Evolutionary conservation across 2,329 filamentous ascomycete genomes (phyloP).

Genomic region (Pestalotiopsis sp.): DNA sequence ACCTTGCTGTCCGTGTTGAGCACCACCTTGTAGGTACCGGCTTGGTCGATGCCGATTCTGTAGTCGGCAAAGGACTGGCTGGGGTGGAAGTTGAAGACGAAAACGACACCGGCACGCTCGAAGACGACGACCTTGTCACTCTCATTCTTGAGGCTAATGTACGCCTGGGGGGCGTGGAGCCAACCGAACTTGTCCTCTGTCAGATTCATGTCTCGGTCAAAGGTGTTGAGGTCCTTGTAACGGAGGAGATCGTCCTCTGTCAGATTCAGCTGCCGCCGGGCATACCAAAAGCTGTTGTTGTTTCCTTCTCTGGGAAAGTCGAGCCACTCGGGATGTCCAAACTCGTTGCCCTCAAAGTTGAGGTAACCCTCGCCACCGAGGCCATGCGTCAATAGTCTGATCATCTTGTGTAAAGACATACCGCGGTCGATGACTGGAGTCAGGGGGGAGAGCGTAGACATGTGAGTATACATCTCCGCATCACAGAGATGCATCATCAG

Average conservation of each 20-base stretch:
- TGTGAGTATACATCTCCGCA: conserved; percentile 96
- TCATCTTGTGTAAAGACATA: conserved; percentile 95
- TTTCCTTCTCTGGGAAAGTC: conserved; percentile 96
- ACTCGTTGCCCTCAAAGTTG: conserved; percentile 99
- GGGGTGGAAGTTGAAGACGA: conserved; percentile 96
- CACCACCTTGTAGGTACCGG: conserved; percentile 85
- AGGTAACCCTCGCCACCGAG: conserved; percentile 96
- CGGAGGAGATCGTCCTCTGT: conserved; percentile 83
- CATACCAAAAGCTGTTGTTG: conserved; percentile 92
- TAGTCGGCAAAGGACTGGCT: conserved; percentile 88
- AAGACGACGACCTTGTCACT: conserved; percentile 94
- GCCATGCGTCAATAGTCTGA: conserved; percentile 86
- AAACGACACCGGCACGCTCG: conserved; percentile 86
- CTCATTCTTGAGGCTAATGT: conserved; percentile 93
- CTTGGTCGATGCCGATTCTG: conserved; percentile 80
- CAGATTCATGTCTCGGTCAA: conserved; percentile 89
- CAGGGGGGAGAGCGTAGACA: conserved; percentile 83
- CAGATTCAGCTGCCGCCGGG: conserved; percentile 89
- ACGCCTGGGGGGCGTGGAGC: conserved; percentile 84
- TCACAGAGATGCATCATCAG: conserved; percentile 99
- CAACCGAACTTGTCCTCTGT: conserved; percentile 89
- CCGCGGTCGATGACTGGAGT: conserved; percentile 89
- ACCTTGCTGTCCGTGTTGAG: conserved; percentile 78
- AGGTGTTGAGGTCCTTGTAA: conserved; percentile 90
- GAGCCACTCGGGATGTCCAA: conserved; percentile 98